Conservation (phyloP, 2,329 filamentous ascomycete species). For the Verticillium klebahnii region DNA sequence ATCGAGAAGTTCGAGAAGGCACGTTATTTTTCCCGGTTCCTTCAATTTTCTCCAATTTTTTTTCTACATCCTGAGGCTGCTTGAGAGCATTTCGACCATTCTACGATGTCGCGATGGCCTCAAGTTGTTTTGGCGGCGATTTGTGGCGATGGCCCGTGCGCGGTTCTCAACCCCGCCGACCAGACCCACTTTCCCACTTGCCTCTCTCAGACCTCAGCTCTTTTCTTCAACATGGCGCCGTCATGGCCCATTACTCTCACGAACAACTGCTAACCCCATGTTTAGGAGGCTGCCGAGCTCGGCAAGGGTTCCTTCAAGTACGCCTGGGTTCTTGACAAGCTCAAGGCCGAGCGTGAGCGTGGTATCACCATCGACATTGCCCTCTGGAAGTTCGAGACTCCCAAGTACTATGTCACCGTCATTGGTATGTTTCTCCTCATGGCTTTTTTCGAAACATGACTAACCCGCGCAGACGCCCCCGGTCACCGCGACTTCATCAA, state of each 20-base stretch:
- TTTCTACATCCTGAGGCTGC: fast-evolving
- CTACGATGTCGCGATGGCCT: too few species aligned
- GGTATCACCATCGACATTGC: slow-evolving; percentile 99
- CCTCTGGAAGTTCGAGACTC: slow-evolving; percentile 99
- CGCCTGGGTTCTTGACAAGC: slow-evolving; percentile 94
- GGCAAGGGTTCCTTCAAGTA: slow-evolving; percentile 99
- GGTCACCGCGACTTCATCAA: slow-evolving; percentile 99
- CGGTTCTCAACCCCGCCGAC: too few species aligned
- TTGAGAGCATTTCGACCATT: too few species aligned
- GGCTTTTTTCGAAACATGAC: too few species aligned
- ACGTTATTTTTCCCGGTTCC: too few species aligned
- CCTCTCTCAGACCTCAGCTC: too few species aligned
- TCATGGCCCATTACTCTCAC: too few species aligned
- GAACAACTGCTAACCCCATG: too few species aligned
- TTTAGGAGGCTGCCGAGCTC: slow-evolving; percentile 92
- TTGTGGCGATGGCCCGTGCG: slow-evolving; percentile 2
- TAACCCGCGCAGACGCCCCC: slow-evolving; percentile 66
- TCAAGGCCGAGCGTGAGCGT: slow-evolving; percentile 99
- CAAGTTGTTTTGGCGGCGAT: background rate
- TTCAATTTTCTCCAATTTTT: too few species aligned
- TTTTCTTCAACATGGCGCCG: too few species aligned
- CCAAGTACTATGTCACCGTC: slow-evolving; percentile 96
- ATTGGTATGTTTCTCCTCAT: slow-evolving; percentile 62
- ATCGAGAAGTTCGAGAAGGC: slow-evolving; percentile 99
- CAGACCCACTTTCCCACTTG: too few species aligned